Base-by-base conservation (phyloP, 2,329 filamentous ascomycete genomes). In the Teratosphaeria destructans region DNA sequence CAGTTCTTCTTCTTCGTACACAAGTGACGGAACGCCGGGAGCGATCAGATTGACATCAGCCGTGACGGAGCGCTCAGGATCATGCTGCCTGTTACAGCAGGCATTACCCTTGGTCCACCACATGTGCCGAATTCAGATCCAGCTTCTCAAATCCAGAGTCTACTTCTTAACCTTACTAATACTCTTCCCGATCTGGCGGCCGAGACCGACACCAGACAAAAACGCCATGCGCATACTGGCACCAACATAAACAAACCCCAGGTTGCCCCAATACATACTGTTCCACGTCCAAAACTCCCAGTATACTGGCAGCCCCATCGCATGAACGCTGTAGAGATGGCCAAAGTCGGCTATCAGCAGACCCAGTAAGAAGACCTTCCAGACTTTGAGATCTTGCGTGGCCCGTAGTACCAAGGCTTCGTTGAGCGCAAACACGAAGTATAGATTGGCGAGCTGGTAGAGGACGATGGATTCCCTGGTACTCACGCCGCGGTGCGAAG, bases 381-480 rank as follows among this genome's bases (percentile, higher is more conserved):
- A 93, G 60, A 93, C 88, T 27, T 78, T 77, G 37, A 86, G 69
- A 74, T 91, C 85, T 56, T 77, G 76, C 6, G 88, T 89, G 16
- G 82, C 79, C 52, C 89, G 85, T 64, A 93, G 79, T 12, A 93
- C 85, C 27, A 90, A 74, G 1, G 87, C 87, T 75, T 94, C 88
- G 75, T 88, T 90, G 68, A 93, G 74, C 59, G 87, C 84, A 72
- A 92, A 89, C 60, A 89, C 81, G 47, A 92, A 73, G 75, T 92
- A 93, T 63, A 92, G 78, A 73, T 90, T 92, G 52, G 86, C 87
- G 35, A 93, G 81, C 75, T 93, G 89, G 19, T 85, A 84, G 67
- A 92, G 78, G 49, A 84, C 84, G 60, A 91, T 83, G 60, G 58
- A 64, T 10, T 82, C 81, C 1, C 86, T 87, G 49, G 79, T 81